Percentiles rank a stretch among this genome's conserved stretches.
Conservation (phyloP, 1,284 basidiomycete species). For the Cutaneotrichosporon cavernicola region DNA sequence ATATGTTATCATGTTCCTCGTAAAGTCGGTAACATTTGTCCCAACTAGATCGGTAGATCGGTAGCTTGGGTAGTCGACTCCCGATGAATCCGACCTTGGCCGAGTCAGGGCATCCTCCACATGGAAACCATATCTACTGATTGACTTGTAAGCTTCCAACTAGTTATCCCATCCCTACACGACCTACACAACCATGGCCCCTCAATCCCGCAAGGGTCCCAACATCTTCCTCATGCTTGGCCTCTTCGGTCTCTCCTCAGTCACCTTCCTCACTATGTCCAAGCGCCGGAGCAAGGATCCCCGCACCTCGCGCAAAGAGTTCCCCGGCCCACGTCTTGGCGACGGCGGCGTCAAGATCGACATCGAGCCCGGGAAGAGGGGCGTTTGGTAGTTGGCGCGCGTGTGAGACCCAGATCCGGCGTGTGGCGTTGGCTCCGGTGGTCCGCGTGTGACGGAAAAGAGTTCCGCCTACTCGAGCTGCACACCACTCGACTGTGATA, state of each 20-base stretch:
- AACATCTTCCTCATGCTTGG: constrained; percentile 44
- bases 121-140: too few relatives aligned
- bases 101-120: too few relatives aligned
- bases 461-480: too few relatives aligned
- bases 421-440: too few relatives aligned
- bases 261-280: constrained; percentile 38
- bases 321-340: constrained; percentile 32
- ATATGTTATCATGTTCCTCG: too few relatives aligned
- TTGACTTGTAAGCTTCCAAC: neutral
- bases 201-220: constrained; percentile 30
- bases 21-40: too few relatives aligned
- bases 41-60: too few relatives aligned
- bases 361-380: constrained; percentile 10
- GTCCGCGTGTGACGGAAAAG: too few relatives aligned
- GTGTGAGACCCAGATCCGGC: too few relatives aligned
- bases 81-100: too few relatives aligned
- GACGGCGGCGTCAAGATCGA: constrained; percentile 13
- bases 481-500: neutral
- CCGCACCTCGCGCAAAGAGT: constrained; percentile 22
- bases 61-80: too few relatives aligned
- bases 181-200: constrained; percentile 7
- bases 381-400: constrained; percentile 7
- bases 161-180: neutral
- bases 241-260: constrained; percentile 34
- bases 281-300: constrained; percentile 37